These are phyloP conservation scores for Leccinum arenicola DNA, from an alignment of 768 basidiomycete genomes.

Conservation along the genomic window DNA sequence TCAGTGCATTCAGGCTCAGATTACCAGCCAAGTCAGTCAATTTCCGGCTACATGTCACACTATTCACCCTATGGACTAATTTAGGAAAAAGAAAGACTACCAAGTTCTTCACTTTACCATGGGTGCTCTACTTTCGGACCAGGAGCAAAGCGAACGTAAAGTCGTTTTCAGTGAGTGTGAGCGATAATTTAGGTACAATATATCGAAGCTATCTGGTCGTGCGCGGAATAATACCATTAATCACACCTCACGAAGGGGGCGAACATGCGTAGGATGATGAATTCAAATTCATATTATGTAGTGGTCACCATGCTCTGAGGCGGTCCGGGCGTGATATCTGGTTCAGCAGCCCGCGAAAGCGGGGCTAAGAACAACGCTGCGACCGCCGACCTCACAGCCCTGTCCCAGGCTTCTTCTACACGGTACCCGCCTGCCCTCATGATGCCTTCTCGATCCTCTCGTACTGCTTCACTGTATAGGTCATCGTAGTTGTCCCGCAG, in stretches of 20 bases:
- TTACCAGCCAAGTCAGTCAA: slow-evolving; percentile 38
- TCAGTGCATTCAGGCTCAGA: slow-evolving; percentile 51
- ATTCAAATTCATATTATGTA: slow-evolving; percentile 25
- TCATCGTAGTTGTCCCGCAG: slow-evolving; percentile 65
- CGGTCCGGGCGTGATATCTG: slow-evolving; percentile 1
- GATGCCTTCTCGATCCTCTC: slow-evolving; percentile 72
- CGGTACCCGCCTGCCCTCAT: slow-evolving; percentile 83
- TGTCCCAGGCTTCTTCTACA: slow-evolving; percentile 82
- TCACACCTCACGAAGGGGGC: not conserved
- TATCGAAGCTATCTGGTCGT: not conserved
- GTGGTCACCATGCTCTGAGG: slow-evolving; percentile 47
- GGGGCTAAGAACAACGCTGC: slow-evolving; percentile 67
- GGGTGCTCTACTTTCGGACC: slow-evolving; percentile 53
- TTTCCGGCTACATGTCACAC: not conserved
- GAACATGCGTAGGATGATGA: not conserved
- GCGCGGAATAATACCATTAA: not conserved
- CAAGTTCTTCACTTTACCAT: slow-evolving; percentile 86
- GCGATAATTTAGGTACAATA: slow-evolving; percentile 14
- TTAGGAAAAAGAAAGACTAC: slow-evolving; percentile 49
- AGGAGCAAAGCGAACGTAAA: slow-evolving; percentile 48
- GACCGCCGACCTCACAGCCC: slow-evolving; percentile 72
- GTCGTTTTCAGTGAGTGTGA: slow-evolving; percentile 50
- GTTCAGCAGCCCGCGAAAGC: slow-evolving; percentile 31
- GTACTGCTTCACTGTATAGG: slow-evolving; percentile 70
- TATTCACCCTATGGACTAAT: not conserved